A percentile compares a stretch with the other conserved stretches of the same genome.
phyloP scores from a whole-genome alignment of 2,329 filamentous ascomycete species.

The Aspergillus viridinutans region DNA sequence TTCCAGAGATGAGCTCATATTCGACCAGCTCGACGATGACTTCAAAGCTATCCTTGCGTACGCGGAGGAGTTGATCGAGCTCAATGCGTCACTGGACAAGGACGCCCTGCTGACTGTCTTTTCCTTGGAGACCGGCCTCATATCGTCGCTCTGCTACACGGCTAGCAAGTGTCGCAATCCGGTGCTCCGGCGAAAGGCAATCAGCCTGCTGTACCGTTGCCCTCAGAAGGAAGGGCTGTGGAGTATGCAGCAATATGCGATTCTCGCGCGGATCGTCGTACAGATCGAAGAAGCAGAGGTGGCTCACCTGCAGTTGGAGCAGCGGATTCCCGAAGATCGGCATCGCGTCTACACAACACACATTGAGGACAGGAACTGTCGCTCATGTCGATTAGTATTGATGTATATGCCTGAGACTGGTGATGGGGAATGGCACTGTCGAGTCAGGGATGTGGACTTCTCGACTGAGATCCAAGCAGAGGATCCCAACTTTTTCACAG shows the following conservation, averaged over 20 bases:
- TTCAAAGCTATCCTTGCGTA: slow-evolving; percentile 8
- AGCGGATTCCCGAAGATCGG: slow-evolving; percentile 9
- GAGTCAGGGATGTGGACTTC: neutral
- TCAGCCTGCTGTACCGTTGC: slow-evolving; percentile 10
- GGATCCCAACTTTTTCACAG: neutral
- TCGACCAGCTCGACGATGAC: slow-evolving; percentile 8
- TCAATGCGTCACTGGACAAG: neutral
- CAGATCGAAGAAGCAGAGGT: slow-evolving; percentile 14
- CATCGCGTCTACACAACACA: slow-evolving; percentile 1
- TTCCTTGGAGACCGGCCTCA: slow-evolving; percentile 26
- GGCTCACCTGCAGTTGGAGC: slow-evolving; percentile 6
- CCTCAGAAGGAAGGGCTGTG: slow-evolving; percentile 15
- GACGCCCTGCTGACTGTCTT: slow-evolving; percentile 2
- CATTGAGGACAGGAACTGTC: neutral
- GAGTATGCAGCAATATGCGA: slow-evolving; percentile 5
- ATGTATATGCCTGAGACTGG: neutral
- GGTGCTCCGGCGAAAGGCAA: slow-evolving; percentile 27
- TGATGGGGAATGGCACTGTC: neutral
- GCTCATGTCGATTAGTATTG: neutral
- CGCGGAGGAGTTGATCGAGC: slow-evolving; percentile 7
- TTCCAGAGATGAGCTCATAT: slow-evolving; percentile 2
- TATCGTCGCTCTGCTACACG: slow-evolving; percentile 30
- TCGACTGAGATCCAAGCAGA: neutral
- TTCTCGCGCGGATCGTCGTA: slow-evolving; percentile 7
- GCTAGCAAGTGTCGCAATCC: slow-evolving; percentile 31